Percentiles rank a stretch among this genome's conserved stretches.
phyloP scores from a whole-genome alignment of 106 monocot species.

The Dioscorea dumetorum region DNA sequence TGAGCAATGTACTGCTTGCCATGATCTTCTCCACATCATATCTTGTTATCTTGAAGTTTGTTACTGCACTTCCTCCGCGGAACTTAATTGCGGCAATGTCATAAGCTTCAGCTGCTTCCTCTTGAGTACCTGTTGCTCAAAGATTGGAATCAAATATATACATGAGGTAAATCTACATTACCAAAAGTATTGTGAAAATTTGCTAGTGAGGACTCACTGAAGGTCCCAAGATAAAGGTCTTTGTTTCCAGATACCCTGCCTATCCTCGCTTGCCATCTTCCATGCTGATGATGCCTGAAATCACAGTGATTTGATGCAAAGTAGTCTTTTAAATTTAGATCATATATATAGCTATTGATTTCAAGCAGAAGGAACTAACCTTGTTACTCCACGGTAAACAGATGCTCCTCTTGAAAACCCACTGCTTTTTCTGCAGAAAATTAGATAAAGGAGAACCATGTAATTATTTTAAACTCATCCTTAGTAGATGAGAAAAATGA shows the following conservation, averaged over 20 bases:
- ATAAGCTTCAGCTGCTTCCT: slow-evolving; percentile 96
- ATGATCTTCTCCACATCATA: slow-evolving; percentile 83
- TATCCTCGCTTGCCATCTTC: slow-evolving; percentile 96
- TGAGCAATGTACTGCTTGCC: slow-evolving; percentile 56
- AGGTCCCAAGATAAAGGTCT: slow-evolving; percentile 98
- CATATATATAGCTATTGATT: background rate
- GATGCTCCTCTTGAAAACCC: slow-evolving; percentile 97
- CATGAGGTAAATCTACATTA: background rate
- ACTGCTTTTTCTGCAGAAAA: slow-evolving; percentile 79
- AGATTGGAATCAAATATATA: background rate
- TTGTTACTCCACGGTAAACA: slow-evolving; percentile 95
- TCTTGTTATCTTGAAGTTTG: slow-evolving; percentile 89
- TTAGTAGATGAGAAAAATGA: background rate
- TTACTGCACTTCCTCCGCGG: slow-evolving; percentile 74
- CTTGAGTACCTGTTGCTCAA: slow-evolving; percentile 70
- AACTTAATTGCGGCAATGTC: slow-evolving; percentile 94
- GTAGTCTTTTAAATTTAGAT: background rate
- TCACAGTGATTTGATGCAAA: background rate
- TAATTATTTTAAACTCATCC: background rate
- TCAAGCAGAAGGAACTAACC: slow-evolving; percentile 25
- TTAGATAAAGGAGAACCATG: background rate
- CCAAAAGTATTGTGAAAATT: background rate
- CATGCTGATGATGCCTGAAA: slow-evolving; percentile 94
- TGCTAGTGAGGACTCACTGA: slow-evolving; percentile 50
- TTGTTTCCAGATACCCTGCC: slow-evolving; percentile 98